A percentile compares a stretch with the other conserved stretches of the same genome.
phyloP scores from a whole-genome alignment of 352 stramenopile genomes.

The Phytophthora megakarya region DNA sequence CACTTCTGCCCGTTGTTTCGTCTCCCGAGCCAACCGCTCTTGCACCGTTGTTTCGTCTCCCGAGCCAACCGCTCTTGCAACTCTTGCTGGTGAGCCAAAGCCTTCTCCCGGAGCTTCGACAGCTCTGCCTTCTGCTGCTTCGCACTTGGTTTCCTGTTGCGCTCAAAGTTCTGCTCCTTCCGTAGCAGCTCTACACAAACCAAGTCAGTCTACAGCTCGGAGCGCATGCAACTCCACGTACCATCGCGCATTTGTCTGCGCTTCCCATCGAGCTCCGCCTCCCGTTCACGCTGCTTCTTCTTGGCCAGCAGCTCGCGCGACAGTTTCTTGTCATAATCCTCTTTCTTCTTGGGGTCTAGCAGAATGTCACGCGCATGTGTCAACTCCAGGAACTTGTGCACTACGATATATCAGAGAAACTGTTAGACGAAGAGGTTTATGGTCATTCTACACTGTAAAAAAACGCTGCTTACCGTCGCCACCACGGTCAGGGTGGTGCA shows the following conservation, averaged over 20 bases:
- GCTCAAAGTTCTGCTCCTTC: conserved; percentile 60
- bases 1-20: conserved; percentile 43
- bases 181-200: conserved; percentile 52
- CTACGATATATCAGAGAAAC: conserved; percentile 30
- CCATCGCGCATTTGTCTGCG: conserved; percentile 70
- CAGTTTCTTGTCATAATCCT: conserved; percentile 82
- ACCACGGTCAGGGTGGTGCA: conserved; percentile 80
- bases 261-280: conserved; percentile 60
- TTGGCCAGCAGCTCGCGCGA: conserved; percentile 64
- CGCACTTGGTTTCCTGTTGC: conserved; percentile 37
- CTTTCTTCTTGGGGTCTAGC: conserved; percentile 80
- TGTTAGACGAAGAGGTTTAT: conserved; percentile 4
- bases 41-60: conserved; percentile 54
- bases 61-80: conserved; percentile 53
- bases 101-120: conserved; percentile 59
- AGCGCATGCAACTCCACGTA: conserved; percentile 18
- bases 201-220: neutral
- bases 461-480: conserved; percentile 61
- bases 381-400: conserved; percentile 84
- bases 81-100: conserved; percentile 55
- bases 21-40: conserved; percentile 50
- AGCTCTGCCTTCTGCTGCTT: conserved; percentile 53
- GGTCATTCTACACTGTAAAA: neutral
- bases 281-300: conserved; percentile 70
- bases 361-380: conserved; percentile 78